A percentile compares a stretch with the other conserved stretches of the same genome.
phyloP scores from a whole-genome alignment of 768 basidiomycete species.

The Rhodosporidiobolus odoratus region DNA sequence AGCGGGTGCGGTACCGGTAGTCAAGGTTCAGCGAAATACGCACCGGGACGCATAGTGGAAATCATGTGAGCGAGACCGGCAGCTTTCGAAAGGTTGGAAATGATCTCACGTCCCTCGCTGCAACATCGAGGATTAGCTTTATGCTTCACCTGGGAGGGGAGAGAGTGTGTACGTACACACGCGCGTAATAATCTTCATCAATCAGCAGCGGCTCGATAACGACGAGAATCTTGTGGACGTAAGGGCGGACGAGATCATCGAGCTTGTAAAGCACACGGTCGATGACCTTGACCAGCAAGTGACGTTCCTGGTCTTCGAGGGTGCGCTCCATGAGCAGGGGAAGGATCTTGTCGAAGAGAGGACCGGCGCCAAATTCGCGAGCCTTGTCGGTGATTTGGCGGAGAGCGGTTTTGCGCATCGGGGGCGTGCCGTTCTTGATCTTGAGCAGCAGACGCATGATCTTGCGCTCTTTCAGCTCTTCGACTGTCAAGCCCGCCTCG shows the following conservation, averaged over 20 bases:
- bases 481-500: conserved; percentile 82
- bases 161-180: conserved; percentile 24
- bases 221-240: conserved; percentile 98
- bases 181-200: conserved; percentile 72
- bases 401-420: conserved; percentile 93
- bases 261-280: conserved; percentile 98
- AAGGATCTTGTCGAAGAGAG: conserved; percentile 96
- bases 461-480: conserved; percentile 99
- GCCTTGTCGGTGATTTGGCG: conserved; percentile 99
- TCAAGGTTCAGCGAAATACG: not conserved
- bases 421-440: conserved; percentile 99
- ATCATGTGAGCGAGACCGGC: conserved; percentile 99
- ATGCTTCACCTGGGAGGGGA: not conserved
- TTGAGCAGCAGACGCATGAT: conserved; percentile 96
- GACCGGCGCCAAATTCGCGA: conserved; percentile 95
- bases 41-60: conserved; percentile 87
- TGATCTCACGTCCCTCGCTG: conserved; percentile 98
- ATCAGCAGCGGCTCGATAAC: conserved; percentile 98
- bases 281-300: conserved; percentile 96
- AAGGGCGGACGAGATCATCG: conserved; percentile 95
- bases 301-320: conserved; percentile 90
- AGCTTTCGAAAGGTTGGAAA: conserved; percentile 95
- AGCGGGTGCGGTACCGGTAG: not conserved
- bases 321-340: conserved; percentile 95
- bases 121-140: conserved; percentile 55